These are phyloP conservation scores for Tulasnella sp. DNA, from an alignment of 768 basidiomycete genomes.

Conservation along the genomic window DNA sequence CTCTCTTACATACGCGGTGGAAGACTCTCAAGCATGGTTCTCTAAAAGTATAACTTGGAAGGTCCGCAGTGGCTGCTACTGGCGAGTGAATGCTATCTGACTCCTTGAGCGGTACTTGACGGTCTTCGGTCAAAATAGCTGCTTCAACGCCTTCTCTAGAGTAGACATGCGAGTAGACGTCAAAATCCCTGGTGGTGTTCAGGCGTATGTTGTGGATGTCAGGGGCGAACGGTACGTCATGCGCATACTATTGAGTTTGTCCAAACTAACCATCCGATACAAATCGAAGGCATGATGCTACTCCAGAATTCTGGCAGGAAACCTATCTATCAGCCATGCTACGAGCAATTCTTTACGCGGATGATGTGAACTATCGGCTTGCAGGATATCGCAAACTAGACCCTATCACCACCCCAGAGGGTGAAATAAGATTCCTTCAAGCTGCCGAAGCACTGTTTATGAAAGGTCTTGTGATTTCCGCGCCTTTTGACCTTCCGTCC, in stretches of 20 bases:
- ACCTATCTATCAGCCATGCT: constrained; percentile 90
- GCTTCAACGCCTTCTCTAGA: constrained; percentile 96
- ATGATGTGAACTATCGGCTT: constrained; percentile 82
- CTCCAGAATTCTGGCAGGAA: constrained; percentile 91
- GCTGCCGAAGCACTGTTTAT: constrained; percentile 80
- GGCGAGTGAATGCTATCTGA: constrained; percentile 36
- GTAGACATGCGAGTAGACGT: constrained; percentile 96
- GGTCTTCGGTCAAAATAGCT: constrained; percentile 34
- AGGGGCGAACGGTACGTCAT: constrained; percentile 78
- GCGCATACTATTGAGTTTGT: background rate
- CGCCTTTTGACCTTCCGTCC: constrained; percentile 7
- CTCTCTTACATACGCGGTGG: constrained; percentile 91
- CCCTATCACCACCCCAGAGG: constrained; percentile 80
- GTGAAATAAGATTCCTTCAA: constrained; percentile 81
- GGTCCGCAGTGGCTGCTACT: constrained; percentile 86
- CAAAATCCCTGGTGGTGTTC: constrained; percentile 95
- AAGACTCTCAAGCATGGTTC: constrained; percentile 88
- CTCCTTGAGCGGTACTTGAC: background rate
- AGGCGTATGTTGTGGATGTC: constrained; percentile 85
- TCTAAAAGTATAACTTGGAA: constrained; percentile 77
- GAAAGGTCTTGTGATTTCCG: constrained; percentile 43
- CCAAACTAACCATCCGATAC: background rate
- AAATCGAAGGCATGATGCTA: constrained; percentile 65
- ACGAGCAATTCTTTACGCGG: constrained; percentile 87
- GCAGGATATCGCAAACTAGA: constrained; percentile 94